Conservation (phyloP, 305 asterid species). For the Fraxinus angustifolia region DNA sequence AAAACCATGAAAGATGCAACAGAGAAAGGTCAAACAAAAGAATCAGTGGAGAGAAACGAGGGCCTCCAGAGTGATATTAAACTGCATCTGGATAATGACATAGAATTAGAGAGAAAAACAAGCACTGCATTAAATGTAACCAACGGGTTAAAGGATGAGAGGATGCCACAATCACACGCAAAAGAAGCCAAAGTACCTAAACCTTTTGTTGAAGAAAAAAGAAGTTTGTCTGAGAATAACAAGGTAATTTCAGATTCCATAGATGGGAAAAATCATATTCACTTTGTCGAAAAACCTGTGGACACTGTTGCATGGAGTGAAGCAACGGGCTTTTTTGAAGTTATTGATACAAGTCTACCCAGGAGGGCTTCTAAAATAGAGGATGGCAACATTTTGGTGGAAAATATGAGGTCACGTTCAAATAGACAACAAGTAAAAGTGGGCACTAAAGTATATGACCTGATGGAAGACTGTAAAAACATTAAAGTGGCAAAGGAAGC, state of each 20-base stretch:
- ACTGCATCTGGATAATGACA: constrained; percentile 27
- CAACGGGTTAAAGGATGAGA: constrained; percentile 23
- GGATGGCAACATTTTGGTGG: constrained; percentile 27
- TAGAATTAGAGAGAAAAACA: constrained; percentile 36
- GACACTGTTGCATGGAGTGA: constrained; percentile 41
- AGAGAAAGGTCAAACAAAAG: constrained; percentile 41
- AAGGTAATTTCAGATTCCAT: constrained; percentile 28
- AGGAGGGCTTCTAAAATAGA: constrained; percentile 29
- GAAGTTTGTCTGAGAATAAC: constrained; percentile 22
- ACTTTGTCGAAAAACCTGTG: constrained; percentile 27
- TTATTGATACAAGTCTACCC: constrained; percentile 32
- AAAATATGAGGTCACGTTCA: constrained; percentile 28
- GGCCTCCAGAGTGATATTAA: constrained; percentile 23
- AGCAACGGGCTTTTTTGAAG: constrained; percentile 41
- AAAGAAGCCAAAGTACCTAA: constrained; percentile 21
- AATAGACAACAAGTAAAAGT: constrained; percentile 16
- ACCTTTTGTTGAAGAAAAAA: constrained; percentile 34
- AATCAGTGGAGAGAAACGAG: constrained; percentile 34
- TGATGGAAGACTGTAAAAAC: constrained; percentile 26
- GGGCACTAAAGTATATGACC: constrained; percentile 31
- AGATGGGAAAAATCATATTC: constrained; percentile 25
- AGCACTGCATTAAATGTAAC: constrained; percentile 17
- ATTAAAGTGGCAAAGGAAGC: constrained; percentile 32
- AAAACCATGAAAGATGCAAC: constrained; percentile 29
- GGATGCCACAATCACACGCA: constrained; percentile 19